Conservation (phyloP, 2,329 filamentous ascomycete genomes). For the Saccharata proteae region DNA sequence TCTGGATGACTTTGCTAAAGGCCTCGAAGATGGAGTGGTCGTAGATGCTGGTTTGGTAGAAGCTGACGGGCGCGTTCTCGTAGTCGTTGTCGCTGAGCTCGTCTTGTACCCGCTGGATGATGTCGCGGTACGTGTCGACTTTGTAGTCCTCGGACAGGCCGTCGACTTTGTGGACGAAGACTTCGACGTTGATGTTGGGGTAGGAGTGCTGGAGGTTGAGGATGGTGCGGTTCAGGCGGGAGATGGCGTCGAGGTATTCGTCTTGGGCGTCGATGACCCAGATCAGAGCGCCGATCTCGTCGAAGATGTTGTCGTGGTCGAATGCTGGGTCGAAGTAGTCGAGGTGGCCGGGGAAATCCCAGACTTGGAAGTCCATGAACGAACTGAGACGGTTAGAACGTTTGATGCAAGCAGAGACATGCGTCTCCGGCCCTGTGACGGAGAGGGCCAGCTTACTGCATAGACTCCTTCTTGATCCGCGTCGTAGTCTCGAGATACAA, state of each 20-base stretch:
- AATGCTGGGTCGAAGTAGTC: slow-evolving; percentile 84
- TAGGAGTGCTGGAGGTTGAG: slow-evolving; percentile 79
- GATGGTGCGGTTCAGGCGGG: slow-evolving; percentile 77
- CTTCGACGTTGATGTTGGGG: slow-evolving; percentile 90
- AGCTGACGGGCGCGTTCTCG: slow-evolving; percentile 86
- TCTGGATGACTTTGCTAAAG: slow-evolving; percentile 96
- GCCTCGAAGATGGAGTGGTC: slow-evolving; percentile 98
- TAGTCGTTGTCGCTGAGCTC: slow-evolving; percentile 88
- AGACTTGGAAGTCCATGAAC: slow-evolving; percentile 98
- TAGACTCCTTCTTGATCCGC: slow-evolving; percentile 84
- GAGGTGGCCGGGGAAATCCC: slow-evolving; percentile 92
- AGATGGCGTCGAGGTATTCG: slow-evolving; percentile 87
- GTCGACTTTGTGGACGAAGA: slow-evolving; percentile 98
- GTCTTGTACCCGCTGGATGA: slow-evolving; percentile 91
- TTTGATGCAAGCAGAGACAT: not conserved
- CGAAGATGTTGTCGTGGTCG: slow-evolving; percentile 87
- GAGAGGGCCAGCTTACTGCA: slow-evolving; percentile 55
- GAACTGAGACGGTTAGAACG: slow-evolving; percentile 47
- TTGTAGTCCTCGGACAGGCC: slow-evolving; percentile 96
- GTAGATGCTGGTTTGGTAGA: slow-evolving; percentile 95
- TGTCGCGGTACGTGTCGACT: slow-evolving; percentile 89
- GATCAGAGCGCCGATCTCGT: slow-evolving; percentile 84
- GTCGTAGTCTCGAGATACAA: slow-evolving; percentile 92
- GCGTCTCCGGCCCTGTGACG: not conserved
- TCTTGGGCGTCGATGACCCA: slow-evolving; percentile 99